These are phyloP conservation scores for Tuber microsphaerosporum DNA, from an alignment of 495 filamentous ascomycete genomes.

Conservation along the genomic window DNA sequence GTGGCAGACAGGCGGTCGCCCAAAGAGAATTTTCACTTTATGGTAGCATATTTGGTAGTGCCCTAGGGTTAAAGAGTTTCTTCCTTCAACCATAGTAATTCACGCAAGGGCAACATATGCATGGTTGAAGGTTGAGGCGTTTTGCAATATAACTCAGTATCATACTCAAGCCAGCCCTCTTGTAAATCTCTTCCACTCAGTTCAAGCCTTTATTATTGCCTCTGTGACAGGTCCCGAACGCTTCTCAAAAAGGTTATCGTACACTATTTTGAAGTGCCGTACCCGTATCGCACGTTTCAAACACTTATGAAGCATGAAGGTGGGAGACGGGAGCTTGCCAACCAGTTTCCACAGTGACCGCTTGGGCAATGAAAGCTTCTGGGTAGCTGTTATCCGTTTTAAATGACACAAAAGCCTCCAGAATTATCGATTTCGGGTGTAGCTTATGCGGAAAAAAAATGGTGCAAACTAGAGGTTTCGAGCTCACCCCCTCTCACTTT, in stretches of 20 bases:
- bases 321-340: not conserved
- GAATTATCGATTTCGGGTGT: not conserved
- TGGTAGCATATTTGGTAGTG: not conserved
- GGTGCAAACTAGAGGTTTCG: not conserved
- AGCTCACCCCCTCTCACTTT: not conserved
- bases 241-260: not conserved
- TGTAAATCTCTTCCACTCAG: not conserved
- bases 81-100: not conserved
- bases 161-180: not conserved
- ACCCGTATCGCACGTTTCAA: not conserved
- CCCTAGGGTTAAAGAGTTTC: not conserved
- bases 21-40: not conserved
- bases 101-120: not conserved
- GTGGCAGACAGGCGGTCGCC: not conserved
- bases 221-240: not conserved
- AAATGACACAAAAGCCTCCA: not conserved
- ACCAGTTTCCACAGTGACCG: not conserved
- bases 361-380: not conserved
- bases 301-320: not conserved
- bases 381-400: not conserved
- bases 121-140: not conserved
- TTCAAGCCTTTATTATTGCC: not conserved
- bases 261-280: not conserved
- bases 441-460: not conserved
- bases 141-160: not conserved